phyloP scores from a whole-genome alignment of 257 asterid genomes.

The Gentiana dahurica region DNA sequence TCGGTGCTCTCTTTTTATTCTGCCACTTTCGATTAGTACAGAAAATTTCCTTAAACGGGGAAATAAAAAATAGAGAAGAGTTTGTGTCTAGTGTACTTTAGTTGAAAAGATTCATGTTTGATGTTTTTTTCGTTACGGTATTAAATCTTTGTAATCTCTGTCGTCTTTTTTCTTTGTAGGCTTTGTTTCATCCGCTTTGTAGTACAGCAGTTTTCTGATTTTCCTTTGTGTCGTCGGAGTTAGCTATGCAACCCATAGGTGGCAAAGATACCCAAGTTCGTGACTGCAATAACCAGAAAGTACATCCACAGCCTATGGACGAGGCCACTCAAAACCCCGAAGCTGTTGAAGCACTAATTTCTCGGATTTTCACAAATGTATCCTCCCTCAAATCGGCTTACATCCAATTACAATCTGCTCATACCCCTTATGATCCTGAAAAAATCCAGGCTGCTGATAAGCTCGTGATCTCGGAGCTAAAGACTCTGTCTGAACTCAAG shows the following conservation, averaged over 20 bases:
- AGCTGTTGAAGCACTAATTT: conserved; percentile 80
- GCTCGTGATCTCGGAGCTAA: conserved; percentile 90
- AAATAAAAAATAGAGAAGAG: too few relatives aligned
- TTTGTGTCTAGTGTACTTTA: too few relatives aligned
- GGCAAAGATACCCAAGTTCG: conserved; percentile 88
- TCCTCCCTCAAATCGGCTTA: conserved; percentile 90
- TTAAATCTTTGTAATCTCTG: too few relatives aligned
- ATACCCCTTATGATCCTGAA: conserved; percentile 95
- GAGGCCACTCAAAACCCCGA: conserved; percentile 87
- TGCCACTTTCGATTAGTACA: too few relatives aligned
- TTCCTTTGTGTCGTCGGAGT: conserved; percentile 18
- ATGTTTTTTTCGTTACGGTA: too few relatives aligned
- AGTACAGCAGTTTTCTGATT: too few relatives aligned
- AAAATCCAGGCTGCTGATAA: conserved; percentile 96
- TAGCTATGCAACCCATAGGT: conserved; percentile 96
- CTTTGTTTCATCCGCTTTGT: too few relatives aligned
- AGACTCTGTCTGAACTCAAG: conserved; percentile 85
- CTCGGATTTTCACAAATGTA: conserved; percentile 73
- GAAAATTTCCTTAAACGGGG: too few relatives aligned
- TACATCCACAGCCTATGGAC: conserved; percentile 99
- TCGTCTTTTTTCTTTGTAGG: too few relatives aligned
- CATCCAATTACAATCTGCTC: conserved; percentile 92
- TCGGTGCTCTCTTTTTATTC: too few relatives aligned
- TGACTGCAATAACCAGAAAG: conserved; percentile 91
- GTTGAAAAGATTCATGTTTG: too few relatives aligned